Base-by-base conservation (phyloP, 495 filamentous ascomycete species). In the Neurospora sp. region DNA sequence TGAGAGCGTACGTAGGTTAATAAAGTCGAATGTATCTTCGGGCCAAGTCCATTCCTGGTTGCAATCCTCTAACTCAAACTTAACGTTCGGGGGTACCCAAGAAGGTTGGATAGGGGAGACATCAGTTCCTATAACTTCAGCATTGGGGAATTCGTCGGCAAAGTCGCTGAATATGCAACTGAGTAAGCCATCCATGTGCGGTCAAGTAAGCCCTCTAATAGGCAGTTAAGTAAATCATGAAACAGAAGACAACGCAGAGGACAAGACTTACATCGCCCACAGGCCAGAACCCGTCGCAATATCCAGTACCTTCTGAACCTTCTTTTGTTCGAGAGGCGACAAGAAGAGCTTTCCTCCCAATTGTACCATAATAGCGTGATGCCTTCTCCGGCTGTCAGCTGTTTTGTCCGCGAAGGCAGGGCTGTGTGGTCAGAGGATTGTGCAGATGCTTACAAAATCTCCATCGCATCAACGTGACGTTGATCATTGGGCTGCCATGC, bases 261-360 rank as follows among this genome's bases (percentile, higher is more conserved):
- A 54, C 0, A 28, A 54, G 5, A 28, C 45, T 28, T 45, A 45
- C 42, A 45, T 88, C 2, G 88, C 84, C 89, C 90, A 91, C 73
- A 90, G 89, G 6, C 10, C 90, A 87, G 86, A 87, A 2, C 89
- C 88, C 3, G 87, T 89, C 39, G 88, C 88, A 39, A 90, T 82
- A 77, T 90, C 89, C 19, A 91, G 84, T 13, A 90, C 86, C 69
- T 79, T 78, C 66, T 85, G 76, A 4, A 87, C 85, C 21, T 86
- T 77, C 28, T 62, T 34, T 3, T 19, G 5, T 34, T 77, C 69
- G 3, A 90, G 77, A 15, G 89, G 88, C 0, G 88, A 84, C 66
- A 87, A 79, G 74, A 83, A 86, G 0, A 90, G 72, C 66, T 82
- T 82, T 28, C 79, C 82, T 9, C 80, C 74, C 43, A 76, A 1